Base-by-base conservation (phyloP, 129 eudicot species). In the Pulicaria dysenterica region DNA sequence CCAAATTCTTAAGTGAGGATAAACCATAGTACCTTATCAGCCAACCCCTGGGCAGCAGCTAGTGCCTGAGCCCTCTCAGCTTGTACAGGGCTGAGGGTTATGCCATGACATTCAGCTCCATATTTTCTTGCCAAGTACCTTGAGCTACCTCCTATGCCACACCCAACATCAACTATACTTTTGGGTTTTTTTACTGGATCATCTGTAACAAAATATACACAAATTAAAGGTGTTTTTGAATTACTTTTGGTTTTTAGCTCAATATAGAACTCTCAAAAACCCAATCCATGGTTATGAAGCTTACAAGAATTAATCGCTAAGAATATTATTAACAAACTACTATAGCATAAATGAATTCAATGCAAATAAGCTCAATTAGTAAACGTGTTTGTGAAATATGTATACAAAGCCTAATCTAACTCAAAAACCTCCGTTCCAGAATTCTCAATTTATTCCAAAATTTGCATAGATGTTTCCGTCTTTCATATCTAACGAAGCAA, bases 91-190 rank as follows among this genome's bases (percentile, higher is more conserved):
- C 96, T 92, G 56, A 92, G 82, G 49, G 96, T 89, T 54, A 89
- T 89, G 51, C 95, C 98, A 64, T 67, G 73, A 70, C 86, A 76
- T 76, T 77, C 76, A 1, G 95, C 94, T 10, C 87, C 98, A 45
- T 83, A 92, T 57, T 92, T 92, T 58, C 37, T 83, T 2, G 95
- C 94, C 36, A 92, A 70, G 73, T 86, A 89, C 77, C 98, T 85
- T 10, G 98, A 87, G 75, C 96, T 92, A 34, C 98, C 98, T 57
- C 98, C 98, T 62, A 92, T 89, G 5, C 98, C 98, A 81, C 98
- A 92, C 16, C 98, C 98, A 34, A 92, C 94, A 87, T 92, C 98
- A 36, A 92, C 94, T 67, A 92, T 81, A 53, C 48, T 81, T 60
- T 54, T 83, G 1, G 98, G 96, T 45, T 73, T 84, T 71, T 67